Conservation (phyloP, 805 yeast genomes). For the Suhomyces tanzawaensis region DNA sequence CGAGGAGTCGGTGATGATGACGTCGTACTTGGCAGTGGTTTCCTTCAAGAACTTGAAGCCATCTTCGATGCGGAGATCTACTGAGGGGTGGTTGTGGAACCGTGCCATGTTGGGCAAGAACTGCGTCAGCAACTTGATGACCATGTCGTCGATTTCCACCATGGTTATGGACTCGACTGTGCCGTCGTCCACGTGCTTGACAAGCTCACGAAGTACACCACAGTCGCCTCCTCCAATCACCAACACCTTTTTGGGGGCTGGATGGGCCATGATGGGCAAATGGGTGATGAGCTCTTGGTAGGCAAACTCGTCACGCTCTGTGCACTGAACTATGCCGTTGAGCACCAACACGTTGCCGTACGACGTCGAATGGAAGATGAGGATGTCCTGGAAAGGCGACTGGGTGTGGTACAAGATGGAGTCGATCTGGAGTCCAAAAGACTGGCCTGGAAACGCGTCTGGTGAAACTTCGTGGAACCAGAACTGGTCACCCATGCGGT, state of each 20-base stretch:
- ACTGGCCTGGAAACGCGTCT: slow-evolving; percentile 83
- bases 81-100: slow-evolving; percentile 61
- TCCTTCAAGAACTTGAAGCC: slow-evolving; percentile 74
- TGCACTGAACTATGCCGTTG: slow-evolving; percentile 88
- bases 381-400: slow-evolving; percentile 77
- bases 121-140: slow-evolving; percentile 66
- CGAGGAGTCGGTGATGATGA: slow-evolving; percentile 86
- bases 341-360: slow-evolving; percentile 88
- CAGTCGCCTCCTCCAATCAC: slow-evolving; percentile 98
- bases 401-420: slow-evolving; percentile 62
- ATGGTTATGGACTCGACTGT: slow-evolving; percentile 63
- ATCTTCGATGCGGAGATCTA: slow-evolving; percentile 67
- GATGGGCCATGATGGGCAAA: slow-evolving; percentile 75
- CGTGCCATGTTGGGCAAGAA: slow-evolving; percentile 77
- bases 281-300: slow-evolving; percentile 92
- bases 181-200: slow-evolving; percentile 58
- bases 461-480: slow-evolving; percentile 83
- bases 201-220: slow-evolving; percentile 85
- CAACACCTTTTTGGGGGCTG: slow-evolving; percentile 68
- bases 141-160: slow-evolving; percentile 88
- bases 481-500: slow-evolving; percentile 23
- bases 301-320: slow-evolving; percentile 90
- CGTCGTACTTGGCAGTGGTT: slow-evolving; percentile 57
- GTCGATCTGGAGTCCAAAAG: slow-evolving; percentile 63
- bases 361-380: slow-evolving; percentile 69